Conservation (phyloP, 768 basidiomycete species). For the Trichaptum fuscoviolaceum region DNA sequence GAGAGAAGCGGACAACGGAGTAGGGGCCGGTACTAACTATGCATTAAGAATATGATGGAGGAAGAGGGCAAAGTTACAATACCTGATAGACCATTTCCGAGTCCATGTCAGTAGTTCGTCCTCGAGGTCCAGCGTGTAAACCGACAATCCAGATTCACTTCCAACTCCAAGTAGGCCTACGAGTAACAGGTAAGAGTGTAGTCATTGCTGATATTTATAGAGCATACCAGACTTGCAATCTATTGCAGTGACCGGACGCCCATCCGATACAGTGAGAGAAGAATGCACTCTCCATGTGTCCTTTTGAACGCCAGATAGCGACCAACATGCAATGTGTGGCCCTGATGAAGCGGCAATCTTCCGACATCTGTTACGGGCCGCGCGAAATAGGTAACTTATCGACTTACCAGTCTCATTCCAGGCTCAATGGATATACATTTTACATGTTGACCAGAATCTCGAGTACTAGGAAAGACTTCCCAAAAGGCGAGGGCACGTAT, state of each 20-base stretch:
- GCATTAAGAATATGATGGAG: constrained; percentile 10
- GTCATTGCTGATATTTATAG: neutral
- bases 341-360: constrained; percentile 74
- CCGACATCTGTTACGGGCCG: constrained; percentile 6
- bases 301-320: constrained; percentile 58
- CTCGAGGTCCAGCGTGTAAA: constrained; percentile 74
- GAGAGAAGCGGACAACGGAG: constrained; percentile 58
- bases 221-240: constrained; percentile 69
- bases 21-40: constrained; percentile 42
- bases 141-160: constrained; percentile 51
- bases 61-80: constrained; percentile 17
- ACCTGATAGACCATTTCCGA: constrained; percentile 69
- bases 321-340: constrained; percentile 71
- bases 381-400: constrained; percentile 5
- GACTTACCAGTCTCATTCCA: constrained; percentile 75
- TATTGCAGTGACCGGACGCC: constrained; percentile 50
- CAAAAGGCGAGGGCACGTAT: constrained; percentile 71
- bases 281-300: constrained; percentile 79
- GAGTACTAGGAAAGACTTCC: constrained; percentile 70
- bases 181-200: constrained; percentile 20
- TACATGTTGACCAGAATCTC: constrained; percentile 39
- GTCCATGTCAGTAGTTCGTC: constrained; percentile 84
- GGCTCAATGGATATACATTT: constrained; percentile 67
- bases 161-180: constrained; percentile 77
- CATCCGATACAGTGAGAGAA: constrained; percentile 59